A percentile compares a stretch with the other conserved stretches of the same genome.
phyloP scores from a whole-genome alignment of 495 filamentous ascomycete genomes.

The Tuber indicum region DNA sequence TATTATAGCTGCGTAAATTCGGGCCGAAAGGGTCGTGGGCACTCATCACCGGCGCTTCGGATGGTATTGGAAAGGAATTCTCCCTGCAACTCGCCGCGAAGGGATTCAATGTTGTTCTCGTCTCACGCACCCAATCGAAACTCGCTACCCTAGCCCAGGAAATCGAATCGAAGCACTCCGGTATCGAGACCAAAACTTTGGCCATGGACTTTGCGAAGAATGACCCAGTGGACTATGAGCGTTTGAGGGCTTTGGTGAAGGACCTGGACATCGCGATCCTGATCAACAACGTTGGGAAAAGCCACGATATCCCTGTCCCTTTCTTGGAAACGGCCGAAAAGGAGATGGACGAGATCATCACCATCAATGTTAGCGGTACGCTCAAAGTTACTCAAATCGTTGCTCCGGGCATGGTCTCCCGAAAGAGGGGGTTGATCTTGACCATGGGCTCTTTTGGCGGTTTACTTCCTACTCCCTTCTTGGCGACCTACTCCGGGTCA shows the following conservation, averaged over 20 bases:
- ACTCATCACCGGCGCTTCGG: constrained; percentile 88
- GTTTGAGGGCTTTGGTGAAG: constrained; percentile 58
- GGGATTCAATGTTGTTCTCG: constrained; percentile 86
- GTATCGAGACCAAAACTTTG: constrained; percentile 62
- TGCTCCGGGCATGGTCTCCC: constrained; percentile 73
- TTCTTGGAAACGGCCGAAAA: constrained; percentile 70
- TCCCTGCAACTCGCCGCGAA: constrained; percentile 80
- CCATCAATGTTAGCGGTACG: constrained; percentile 86
- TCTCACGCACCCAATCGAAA: constrained; percentile 90
- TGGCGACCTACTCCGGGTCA: constrained; percentile 94
- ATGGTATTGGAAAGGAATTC: constrained; percentile 96
- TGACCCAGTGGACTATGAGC: constrained; percentile 66
- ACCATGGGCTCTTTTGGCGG: constrained; percentile 97
- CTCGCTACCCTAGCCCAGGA: constrained; percentile 69
- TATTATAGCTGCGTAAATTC: constrained; percentile 71
- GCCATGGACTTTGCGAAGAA: constrained; percentile 88
- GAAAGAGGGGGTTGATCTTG: constrained; percentile 79
- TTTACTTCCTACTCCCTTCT: constrained; percentile 78
- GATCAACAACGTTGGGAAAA: constrained; percentile 95
- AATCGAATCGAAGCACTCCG: constrained; percentile 58
- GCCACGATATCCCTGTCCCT: constrained; percentile 83
- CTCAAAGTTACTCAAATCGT: constrained; percentile 78
- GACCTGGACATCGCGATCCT: constrained; percentile 78
- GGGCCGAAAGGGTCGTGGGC: constrained; percentile 91
- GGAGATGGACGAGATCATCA: constrained; percentile 84